Evolutionary conservation across 83 land plant genomes (phyloP).

Genomic region (Larix sibirica): DNA sequence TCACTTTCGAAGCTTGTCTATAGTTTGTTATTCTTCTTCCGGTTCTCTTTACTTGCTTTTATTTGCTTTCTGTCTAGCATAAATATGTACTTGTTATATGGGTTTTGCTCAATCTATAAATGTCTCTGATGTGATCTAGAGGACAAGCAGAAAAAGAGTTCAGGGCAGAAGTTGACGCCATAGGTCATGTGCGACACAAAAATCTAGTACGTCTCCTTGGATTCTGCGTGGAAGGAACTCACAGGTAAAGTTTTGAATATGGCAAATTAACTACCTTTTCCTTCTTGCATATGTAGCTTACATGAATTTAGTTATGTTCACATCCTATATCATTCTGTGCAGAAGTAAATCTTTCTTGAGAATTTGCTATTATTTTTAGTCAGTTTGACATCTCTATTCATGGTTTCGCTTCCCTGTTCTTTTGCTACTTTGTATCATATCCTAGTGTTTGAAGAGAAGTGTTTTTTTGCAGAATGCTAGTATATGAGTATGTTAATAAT

Average conservation of each 20-base stretch:
- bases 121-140: conserved; percentile 20
- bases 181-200: conserved; percentile 80
- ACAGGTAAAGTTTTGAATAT: conserved; percentile 33
- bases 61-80: too few species aligned
- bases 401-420: background rate
- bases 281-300: background rate
- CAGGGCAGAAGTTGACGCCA: conserved; percentile 78
- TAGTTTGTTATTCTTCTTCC: too few species aligned
- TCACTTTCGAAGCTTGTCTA: background rate
- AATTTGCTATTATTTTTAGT: background rate
- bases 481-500: conserved; percentile 82
- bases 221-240: conserved; percentile 75
- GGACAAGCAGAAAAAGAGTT: conserved; percentile 89
- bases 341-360: too few species aligned
- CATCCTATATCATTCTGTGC: too few species aligned
- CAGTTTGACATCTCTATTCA: background rate
- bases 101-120: too few species aligned
- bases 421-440: background rate
- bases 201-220: conserved; percentile 77
- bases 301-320: background rate
- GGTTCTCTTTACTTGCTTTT: too few species aligned
- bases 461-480: conserved; percentile 53
- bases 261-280: background rate
- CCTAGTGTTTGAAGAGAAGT: background rate
- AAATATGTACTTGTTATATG: too few species aligned